Evolutionary conservation across 139 green algal genomes (phyloP).

Genomic region (Chlorella sp.): DNA sequence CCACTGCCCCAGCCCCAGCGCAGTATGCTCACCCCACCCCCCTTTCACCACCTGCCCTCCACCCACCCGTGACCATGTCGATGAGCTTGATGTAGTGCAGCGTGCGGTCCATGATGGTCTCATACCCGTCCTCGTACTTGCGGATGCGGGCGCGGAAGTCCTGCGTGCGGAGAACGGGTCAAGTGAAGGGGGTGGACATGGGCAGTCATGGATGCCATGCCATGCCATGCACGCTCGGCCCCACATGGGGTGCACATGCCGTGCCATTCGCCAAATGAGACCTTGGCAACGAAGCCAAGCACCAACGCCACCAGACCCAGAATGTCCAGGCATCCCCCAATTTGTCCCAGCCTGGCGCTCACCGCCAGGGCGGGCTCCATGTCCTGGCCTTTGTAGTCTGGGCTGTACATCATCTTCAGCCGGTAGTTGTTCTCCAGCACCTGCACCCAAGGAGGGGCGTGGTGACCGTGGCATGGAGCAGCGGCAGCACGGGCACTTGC

Average conservation of each 20-base stretch:
- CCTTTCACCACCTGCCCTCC: no score
- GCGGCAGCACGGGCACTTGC: no score
- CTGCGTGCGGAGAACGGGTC: not conserved
- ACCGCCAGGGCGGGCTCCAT: conserved; percentile 58
- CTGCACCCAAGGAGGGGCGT: conserved; percentile 5
- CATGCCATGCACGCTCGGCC: no score
- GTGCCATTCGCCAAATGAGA: no score
- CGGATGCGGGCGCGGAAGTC: conserved; percentile 89
- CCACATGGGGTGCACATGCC: no score
- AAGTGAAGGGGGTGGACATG: no score
- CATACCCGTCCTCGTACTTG: conserved; percentile 93
- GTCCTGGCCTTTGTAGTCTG: conserved; percentile 86
- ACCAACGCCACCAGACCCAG: no score
- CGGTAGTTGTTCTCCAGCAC: conserved; percentile 91
- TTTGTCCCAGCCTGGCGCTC: not conserved
- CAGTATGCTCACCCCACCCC: no score
- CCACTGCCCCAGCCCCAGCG: not conserved
- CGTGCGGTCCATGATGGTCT: conserved; percentile 87
- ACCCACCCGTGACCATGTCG: conserved; percentile 79
- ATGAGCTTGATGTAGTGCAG: conserved; percentile 98
- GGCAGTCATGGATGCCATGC: no score
- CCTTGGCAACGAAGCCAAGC: no score
- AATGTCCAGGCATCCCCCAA: no score
- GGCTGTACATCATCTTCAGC: conserved; percentile 89
- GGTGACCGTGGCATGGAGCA: no score